These are phyloP conservation scores for Bothriochloa decipiens DNA, from an alignment of 176 grass and related monocot genomes.

Conservation along the genomic window DNA sequence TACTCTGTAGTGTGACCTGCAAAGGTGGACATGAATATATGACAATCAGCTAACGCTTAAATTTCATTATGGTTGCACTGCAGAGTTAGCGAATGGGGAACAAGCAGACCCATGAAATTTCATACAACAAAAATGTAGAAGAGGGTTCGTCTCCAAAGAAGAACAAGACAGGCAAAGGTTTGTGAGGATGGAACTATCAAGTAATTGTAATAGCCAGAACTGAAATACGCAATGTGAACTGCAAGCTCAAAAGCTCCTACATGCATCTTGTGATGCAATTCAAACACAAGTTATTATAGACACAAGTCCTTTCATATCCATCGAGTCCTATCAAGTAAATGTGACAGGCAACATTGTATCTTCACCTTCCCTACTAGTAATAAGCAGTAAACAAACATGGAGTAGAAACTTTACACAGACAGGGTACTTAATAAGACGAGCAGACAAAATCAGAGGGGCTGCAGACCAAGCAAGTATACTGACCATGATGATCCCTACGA, in stretches of 20 bases:
- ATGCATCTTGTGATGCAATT: neutral
- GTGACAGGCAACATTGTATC: neutral
- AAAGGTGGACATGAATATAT: neutral
- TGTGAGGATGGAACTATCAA: neutral
- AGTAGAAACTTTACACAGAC: slow-evolving; percentile 18
- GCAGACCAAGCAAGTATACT: slow-evolving; percentile 24
- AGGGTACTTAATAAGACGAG: neutral
- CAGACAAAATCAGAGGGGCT: neutral
- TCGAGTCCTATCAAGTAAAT: neutral
- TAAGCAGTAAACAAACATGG: neutral
- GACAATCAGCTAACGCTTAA: neutral
- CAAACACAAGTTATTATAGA: slow-evolving; percentile 28
- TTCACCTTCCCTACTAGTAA: neutral
- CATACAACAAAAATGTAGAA: neutral
- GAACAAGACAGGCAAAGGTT: neutral
- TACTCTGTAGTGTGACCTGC: too few relatives aligned
- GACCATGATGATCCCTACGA: slow-evolving; percentile 46
- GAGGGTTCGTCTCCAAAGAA: neutral
- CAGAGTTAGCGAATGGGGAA: neutral
- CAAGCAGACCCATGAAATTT: neutral
- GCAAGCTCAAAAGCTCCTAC: slow-evolving; percentile 11
- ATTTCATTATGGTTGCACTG: neutral
- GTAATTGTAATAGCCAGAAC: neutral
- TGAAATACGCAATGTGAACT: slow-evolving; percentile 1
- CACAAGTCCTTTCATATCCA: neutral